Conservation (phyloP, 495 filamentous ascomycete genomes). For the Thermochaetoides thermophila region DNA sequence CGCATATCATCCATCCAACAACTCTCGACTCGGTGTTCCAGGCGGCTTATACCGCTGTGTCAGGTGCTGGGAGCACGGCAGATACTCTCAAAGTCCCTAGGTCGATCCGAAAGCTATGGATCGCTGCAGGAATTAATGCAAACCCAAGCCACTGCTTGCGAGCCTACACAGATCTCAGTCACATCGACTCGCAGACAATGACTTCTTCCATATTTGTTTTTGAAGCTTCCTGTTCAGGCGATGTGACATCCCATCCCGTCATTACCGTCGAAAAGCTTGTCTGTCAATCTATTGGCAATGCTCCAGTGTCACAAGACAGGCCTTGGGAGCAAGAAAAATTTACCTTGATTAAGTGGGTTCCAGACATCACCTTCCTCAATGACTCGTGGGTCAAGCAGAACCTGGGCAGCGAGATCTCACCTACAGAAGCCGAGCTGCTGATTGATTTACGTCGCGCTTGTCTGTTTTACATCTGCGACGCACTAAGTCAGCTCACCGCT, state of each 20-base stretch:
- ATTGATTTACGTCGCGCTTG: conserved; percentile 17
- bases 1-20: conserved; percentile 34
- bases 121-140: conserved; percentile 9
- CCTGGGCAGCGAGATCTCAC: conserved; percentile 11
- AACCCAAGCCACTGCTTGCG: conserved; percentile 9
- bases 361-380: conserved; percentile 14
- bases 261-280: conserved; percentile 13
- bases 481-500: conserved; percentile 8
- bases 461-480: conserved; percentile 15
- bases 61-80: conserved; percentile 6
- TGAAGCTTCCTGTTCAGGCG: neutral
- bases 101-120: conserved; percentile 14
- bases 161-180: conserved; percentile 9
- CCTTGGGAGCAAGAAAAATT: conserved; percentile 14
- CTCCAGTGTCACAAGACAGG: neutral
- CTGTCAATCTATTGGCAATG: conserved; percentile 15
- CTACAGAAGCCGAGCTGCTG: conserved; percentile 10
- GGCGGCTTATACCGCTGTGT: conserved; percentile 13
- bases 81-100: conserved; percentile 12
- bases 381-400: conserved; percentile 7
- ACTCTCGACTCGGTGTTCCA: conserved; percentile 31
- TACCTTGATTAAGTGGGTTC: conserved; percentile 11
- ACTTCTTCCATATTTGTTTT: conserved; percentile 9
- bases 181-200: conserved; percentile 12
- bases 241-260: neutral